Conservation (phyloP, 179 eudicot genomes). For the Spergularia azorica region DNA sequence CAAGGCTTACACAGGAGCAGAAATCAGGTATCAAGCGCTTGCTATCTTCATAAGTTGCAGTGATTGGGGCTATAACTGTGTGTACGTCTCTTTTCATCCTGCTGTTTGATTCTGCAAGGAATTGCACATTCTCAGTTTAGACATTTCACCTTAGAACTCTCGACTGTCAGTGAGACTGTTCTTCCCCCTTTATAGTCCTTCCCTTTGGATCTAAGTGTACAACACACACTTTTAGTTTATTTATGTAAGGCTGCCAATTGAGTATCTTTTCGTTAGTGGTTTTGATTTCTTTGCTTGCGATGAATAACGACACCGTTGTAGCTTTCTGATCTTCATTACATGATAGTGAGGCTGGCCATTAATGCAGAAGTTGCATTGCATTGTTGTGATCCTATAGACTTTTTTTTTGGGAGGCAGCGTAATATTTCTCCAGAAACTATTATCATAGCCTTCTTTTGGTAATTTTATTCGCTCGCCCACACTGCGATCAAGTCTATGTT, state of each 20-base stretch:
- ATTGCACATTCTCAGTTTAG: constrained; percentile 28
- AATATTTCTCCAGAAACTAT: too few species aligned
- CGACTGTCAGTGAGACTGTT: background rate
- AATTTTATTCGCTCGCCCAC: too few species aligned
- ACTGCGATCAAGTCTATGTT: too few species aligned
- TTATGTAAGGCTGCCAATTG: background rate
- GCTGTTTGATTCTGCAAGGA: constrained; percentile 29
- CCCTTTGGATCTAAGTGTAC: background rate
- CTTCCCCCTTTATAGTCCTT: background rate
- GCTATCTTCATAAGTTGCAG: constrained; percentile 43
- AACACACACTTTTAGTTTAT: background rate
- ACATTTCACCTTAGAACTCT: background rate
- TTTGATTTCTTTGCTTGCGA: background rate
- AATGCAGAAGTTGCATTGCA: background rate
- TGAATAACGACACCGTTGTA: background rate
- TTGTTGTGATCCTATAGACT: too few species aligned
- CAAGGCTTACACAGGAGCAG: constrained; percentile 85
- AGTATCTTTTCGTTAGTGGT: background rate
- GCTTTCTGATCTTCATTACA: background rate
- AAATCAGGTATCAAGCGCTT: constrained; percentile 79
- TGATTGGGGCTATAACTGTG: constrained; percentile 14
- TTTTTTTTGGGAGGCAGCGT: too few species aligned
- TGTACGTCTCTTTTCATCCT: constrained; percentile 18
- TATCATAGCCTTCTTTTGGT: too few species aligned
- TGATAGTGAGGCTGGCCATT: background rate